Base-by-base conservation (phyloP, 768 basidiomycete species). In the Porpolomopsis calyptriformis region DNA sequence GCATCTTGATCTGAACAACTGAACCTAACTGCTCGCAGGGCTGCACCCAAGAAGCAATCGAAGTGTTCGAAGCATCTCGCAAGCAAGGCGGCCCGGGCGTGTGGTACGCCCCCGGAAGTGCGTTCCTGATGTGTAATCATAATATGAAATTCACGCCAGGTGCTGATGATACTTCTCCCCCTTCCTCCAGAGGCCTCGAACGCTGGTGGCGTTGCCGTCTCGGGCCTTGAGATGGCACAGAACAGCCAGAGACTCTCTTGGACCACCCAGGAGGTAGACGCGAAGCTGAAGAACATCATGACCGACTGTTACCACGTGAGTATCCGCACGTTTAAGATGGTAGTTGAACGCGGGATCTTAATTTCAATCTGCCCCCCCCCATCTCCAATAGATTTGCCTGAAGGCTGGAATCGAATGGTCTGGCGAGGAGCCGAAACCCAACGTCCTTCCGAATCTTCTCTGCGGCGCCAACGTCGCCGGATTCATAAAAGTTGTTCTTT, bases 181-280 rank as follows among this genome's bases (percentile, higher is more conserved):
- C n/a, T n/a, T n/a, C n/a, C n/a, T n/a, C n/a, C 53, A 68, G 66
- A 74, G 64, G 72, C 73, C 4, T 70, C 72, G 60, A 80, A 82
- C 65, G 74, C 72, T 53, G 84, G 84, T 62, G 84, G 84, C 64
- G 84, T 86, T 45, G 82, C 81, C 33, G 81, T 83, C 19, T 83
- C 80, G 7, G 81, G 80, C 53, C 76, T 85, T 51, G 84, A 85
- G 69, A 84, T 85, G 82, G 77, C 80, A 2, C 82, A 85, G 66
- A 85, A 86, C 70, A 80, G 78, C 56, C 73, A 77, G 57, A 68
- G 77, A 27, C 71, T 78, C 38, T 68, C 71, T 36, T 85, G 82
- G 82, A 64, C 75, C 2, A 66, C 70, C 46, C 62, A 68, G 49
- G 77, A 79, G 53, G 82, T 86, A 43, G 84, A 86, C 61, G 59